Conservation (phyloP, 345 rosid genomes). For the Aethionema arabicum region DNA sequence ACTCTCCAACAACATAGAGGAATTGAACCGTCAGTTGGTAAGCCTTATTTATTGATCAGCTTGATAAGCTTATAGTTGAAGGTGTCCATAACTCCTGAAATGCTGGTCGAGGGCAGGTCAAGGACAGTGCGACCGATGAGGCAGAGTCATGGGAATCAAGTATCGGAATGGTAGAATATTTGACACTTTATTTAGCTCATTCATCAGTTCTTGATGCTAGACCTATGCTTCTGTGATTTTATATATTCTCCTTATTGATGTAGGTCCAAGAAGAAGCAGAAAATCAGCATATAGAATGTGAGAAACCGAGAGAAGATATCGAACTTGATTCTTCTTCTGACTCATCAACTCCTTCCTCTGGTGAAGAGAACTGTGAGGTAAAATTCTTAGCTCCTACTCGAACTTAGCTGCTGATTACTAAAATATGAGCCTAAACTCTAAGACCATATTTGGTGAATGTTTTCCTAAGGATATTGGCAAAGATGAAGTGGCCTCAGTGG, state of each 20-base stretch:
- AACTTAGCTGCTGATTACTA: slow-evolving; percentile 11
- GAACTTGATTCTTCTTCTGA: slow-evolving; percentile 32
- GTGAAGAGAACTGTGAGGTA: slow-evolving; percentile 44
- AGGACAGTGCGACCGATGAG: slow-evolving; percentile 44
- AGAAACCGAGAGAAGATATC: slow-evolving; percentile 34
- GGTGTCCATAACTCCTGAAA: slow-evolving; percentile 18
- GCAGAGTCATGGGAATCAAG: slow-evolving; percentile 41
- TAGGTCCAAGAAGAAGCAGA: slow-evolving; percentile 44
- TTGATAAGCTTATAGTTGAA: slow-evolving; percentile 17
- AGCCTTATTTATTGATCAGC: slow-evolving; percentile 34
- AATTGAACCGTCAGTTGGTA: slow-evolving; percentile 66
- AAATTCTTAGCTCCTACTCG: slow-evolving; percentile 20
- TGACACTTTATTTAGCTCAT: background rate
- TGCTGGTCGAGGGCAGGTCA: slow-evolving; percentile 47
- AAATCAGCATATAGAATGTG: slow-evolving; percentile 27
- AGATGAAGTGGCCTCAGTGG: slow-evolving; percentile 32
- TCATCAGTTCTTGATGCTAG: slow-evolving; percentile 25
- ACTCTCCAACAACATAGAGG: slow-evolving; percentile 64
- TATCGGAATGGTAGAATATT: slow-evolving; percentile 34
- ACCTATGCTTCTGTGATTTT: slow-evolving; percentile 18
- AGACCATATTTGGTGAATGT: slow-evolving; percentile 14
- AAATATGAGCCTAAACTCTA: slow-evolving; percentile 5
- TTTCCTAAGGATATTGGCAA: slow-evolving; percentile 30
- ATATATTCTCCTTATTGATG: slow-evolving; percentile 32
- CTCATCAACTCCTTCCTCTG: slow-evolving; percentile 33